Base-by-base conservation (phyloP, 2,329 filamentous ascomycete species). In the Diplodia sapinea region DNA sequence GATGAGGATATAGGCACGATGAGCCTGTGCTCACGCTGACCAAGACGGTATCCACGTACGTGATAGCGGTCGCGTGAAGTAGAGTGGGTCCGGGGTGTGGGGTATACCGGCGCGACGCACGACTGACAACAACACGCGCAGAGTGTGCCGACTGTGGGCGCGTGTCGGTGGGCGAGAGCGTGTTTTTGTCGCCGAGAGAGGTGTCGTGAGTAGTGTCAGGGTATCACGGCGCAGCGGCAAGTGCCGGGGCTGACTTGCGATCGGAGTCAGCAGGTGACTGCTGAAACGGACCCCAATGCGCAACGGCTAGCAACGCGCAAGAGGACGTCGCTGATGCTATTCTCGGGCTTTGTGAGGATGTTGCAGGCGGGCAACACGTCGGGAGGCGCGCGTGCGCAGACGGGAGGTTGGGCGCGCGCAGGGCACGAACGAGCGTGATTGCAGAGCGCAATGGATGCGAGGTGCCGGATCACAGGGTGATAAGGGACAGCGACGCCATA, bases 171-270 rank as follows among this genome's bases (percentile, higher is more conserved):
- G 54, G 33, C 29, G 13, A 38, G 43, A 15, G 40, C 13, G 40
- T 17, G 36, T n/a, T 15, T 40, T 66, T 43, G 31, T n/a, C 29
- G 64, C 36, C 20, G 17, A 54, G 49, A 47, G 65, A 47, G 56
- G 33, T 61, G 55, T 67, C 31, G 56, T 54, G 57, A 50, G 64
- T 56, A 50, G 52, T 20, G 65, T 67, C 55, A 63, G 66, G 66
- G 66, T 68, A 68, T 52, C 57, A 62, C 57, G 49, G 70, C 69
- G 69, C 68, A 64, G 70, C 72, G 72, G 69, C 72, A 73, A 70
- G 69, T 74, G 72, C 71, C 74, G 74, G 71, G 70, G 71, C 70
- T 69, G 72, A 70, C 69, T 68, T 71, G 71, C 70, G 72, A 71
- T 68, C 66, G 66, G 66, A 63, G 66, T 68, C 66, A 68, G 57